Conservation (phyloP, 305 asterid species). For the Solanum hybrid region DNA sequence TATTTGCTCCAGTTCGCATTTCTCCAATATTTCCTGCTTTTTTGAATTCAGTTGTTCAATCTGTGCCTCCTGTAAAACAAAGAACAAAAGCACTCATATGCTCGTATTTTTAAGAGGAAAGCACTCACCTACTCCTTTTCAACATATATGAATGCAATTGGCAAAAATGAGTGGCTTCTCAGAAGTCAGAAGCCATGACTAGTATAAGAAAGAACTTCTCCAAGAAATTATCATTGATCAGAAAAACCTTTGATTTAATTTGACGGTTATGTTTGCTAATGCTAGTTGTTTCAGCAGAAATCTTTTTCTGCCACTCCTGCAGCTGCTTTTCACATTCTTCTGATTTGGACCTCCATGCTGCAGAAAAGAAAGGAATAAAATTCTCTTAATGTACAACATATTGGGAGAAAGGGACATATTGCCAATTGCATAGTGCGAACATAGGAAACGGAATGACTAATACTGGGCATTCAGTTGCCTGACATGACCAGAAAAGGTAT, state of each 20-base stretch:
- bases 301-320: constrained; percentile 76
- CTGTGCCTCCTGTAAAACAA: constrained; percentile 61
- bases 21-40: constrained; percentile 78
- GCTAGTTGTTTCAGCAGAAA: constrained; percentile 84
- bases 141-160: not conserved
- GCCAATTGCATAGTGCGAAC: not conserved
- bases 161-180: not conserved
- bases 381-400: constrained; percentile 14
- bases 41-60: constrained; percentile 69
- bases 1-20: constrained; percentile 81
- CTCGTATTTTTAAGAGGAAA: not conserved
- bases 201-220: not conserved
- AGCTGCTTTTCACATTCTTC: constrained; percentile 83
- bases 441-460: not conserved
- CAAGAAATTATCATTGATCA: not conserved
- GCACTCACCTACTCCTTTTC: not conserved
- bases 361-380: constrained; percentile 41
- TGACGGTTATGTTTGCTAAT: constrained; percentile 83
- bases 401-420: not conserved
- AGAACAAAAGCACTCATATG: not conserved
- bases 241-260: constrained; percentile 76
- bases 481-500: not conserved
- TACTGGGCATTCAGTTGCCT: not conserved
- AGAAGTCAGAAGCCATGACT: not conserved
- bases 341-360: constrained; percentile 70